Evolutionary conservation across 1,284 basidiomycete species (phyloP), one percentile per base, ranked within the genome.

Genomic region (Phylloporus sp.): DNA sequence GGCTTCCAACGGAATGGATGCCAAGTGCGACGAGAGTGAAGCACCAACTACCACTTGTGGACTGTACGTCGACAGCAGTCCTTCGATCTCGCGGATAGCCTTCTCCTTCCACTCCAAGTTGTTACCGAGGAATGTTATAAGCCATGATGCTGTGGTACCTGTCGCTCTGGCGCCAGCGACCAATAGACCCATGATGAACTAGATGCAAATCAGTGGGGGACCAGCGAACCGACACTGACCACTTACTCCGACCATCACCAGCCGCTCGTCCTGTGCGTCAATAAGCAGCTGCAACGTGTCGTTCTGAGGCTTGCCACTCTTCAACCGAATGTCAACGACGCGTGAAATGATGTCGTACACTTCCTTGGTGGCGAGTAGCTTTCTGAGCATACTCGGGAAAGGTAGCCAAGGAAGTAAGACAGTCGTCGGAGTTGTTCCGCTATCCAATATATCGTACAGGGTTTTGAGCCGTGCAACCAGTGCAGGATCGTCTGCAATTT

Each of bases 111-210:
- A 92, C 64, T 87, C 83, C 34, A 79, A 78, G 69, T 91, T 82
- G 34, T 83, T 84, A 37, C 86, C 88, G 46, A 92, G 81, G 74
- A 85, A 92, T 29, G 86, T 88, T 64, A 87, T 77, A 54, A 92
- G 74, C 90, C 90, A 92, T 31, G 87, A 90, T 34, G 88, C 90
- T 82, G 89, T 89, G 20, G 88, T 88, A 7, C 90, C 90, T 54
- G 90, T 92, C 22, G 90, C 89, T 70, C 90, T 83, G 51, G 90
- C 86, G 24, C 90, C 90, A 37, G 90, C 90, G 62, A 90, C 87
- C 60, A 92, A 79, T 13, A 92, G 77, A 39, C 90, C 90, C 87
- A 92, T 91, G 60, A 91, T 89, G 74, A 92, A 92, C 89, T 92
- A 70, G 64, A 70, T 57, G 46, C 60, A 59, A 24, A 64, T 70